Percentiles rank a stretch among this genome's conserved stretches.
These are phyloP conservation scores for Adiantum capillusveneris DNA, from an alignment of 75 land plant species.

Conservation along the genomic window DNA sequence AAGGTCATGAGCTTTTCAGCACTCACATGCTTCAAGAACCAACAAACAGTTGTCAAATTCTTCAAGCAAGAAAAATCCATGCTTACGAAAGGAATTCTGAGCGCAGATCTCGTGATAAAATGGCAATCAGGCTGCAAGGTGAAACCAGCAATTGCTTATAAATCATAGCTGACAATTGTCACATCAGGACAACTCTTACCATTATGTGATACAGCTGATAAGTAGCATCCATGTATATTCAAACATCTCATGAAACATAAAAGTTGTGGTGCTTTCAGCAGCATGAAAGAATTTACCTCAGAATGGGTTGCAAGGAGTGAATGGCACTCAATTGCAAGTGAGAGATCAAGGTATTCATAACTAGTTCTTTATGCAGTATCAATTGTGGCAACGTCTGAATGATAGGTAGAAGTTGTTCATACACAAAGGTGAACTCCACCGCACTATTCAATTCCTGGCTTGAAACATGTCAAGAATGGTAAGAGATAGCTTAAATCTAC, in stretches of 20 bases:
- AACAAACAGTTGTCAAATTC: too few relatives aligned
- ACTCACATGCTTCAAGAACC: too few relatives aligned
- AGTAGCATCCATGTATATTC: too few relatives aligned
- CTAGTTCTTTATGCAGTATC: constrained; percentile 63
- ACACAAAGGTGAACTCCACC: constrained; percentile 76
- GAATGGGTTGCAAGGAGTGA: constrained; percentile 77
- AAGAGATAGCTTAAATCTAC: too few relatives aligned
- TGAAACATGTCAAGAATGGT: background rate
- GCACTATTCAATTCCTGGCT: constrained; percentile 86
- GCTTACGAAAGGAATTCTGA: constrained; percentile 87
- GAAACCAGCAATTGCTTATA: background rate
- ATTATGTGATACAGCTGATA: too few relatives aligned
- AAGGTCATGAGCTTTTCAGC: too few relatives aligned
- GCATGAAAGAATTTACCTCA: too few relatives aligned
- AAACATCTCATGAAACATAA: too few relatives aligned
- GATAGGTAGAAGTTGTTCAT: constrained; percentile 65
- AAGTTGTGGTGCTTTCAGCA: too few relatives aligned
- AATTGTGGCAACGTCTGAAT: constrained; percentile 88
- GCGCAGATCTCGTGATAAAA: constrained; percentile 67
- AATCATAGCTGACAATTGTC: background rate
- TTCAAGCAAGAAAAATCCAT: too few relatives aligned
- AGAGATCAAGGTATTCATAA: constrained; percentile 50
- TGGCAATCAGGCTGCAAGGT: constrained; percentile 60
- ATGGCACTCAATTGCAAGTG: constrained; percentile 50
- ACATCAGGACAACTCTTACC: too few relatives aligned